These are phyloP conservation scores for Yarrowia phangngaensis DNA, from an alignment of 805 yeast species.

Conservation along the genomic window DNA sequence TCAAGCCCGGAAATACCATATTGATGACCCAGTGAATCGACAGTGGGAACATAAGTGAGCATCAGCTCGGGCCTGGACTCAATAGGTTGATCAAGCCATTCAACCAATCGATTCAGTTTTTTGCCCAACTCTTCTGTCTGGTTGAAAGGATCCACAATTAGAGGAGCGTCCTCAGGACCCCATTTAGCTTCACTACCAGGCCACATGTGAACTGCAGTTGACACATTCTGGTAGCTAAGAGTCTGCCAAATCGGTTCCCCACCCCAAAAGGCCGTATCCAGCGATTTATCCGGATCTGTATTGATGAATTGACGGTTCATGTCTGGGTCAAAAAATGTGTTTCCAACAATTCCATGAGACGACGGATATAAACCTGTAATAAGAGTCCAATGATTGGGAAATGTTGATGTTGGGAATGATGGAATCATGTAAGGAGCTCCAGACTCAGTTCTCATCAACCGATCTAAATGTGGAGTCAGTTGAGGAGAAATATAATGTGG, in stretches of 20 bases:
- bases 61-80: conserved; percentile 70
- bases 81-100: conserved; percentile 60
- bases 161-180: conserved; percentile 47
- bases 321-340: conserved; percentile 66
- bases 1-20: conserved; percentile 64
- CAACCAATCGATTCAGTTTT: conserved; percentile 56
- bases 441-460: conserved; percentile 49
- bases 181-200: conserved; percentile 83
- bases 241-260: conserved; percentile 90
- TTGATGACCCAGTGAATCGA: conserved; percentile 74
- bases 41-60: conserved; percentile 72
- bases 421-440: conserved; percentile 84
- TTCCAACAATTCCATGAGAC: conserved; percentile 83
- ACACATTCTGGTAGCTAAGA: conserved; percentile 57
- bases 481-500: conserved; percentile 72
- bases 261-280: conserved; percentile 71
- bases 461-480: conserved; percentile 68
- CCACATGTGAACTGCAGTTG: conserved; percentile 90
- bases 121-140: conserved; percentile 55
- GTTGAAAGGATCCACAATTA: conserved; percentile 57
- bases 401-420: conserved; percentile 82
- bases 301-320: conserved; percentile 57
- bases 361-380: conserved; percentile 82
- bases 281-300: conserved; percentile 51
- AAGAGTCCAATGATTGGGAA: conserved; percentile 89